These are phyloP conservation scores for Hymenoscyphus albidus DNA, from an alignment of 2,329 filamentous ascomycete species.

Conservation along the genomic window DNA sequence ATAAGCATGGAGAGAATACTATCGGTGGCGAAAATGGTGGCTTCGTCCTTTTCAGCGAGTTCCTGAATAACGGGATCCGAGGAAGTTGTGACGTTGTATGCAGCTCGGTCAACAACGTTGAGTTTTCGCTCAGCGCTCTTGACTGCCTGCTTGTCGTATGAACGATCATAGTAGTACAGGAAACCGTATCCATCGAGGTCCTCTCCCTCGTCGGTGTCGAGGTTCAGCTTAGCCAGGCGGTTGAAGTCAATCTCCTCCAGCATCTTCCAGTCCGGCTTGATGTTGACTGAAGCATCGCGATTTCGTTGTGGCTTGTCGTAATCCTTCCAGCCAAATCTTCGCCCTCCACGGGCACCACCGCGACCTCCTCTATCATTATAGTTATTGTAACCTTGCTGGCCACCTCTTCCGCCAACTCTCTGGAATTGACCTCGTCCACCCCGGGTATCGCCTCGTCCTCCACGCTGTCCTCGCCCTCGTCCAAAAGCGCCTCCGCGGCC, in stretches of 20 bases:
- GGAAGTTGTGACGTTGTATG: constrained; percentile 97
- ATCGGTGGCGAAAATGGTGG: constrained; percentile 94
- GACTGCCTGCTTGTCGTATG: constrained; percentile 88
- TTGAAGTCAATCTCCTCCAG: constrained; percentile 99
- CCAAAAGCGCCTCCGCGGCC: constrained; percentile 88
- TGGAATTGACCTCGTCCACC: constrained; percentile 60
- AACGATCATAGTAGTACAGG: constrained; percentile 96
- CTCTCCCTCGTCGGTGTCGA: constrained; percentile 91
- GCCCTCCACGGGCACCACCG: constrained; percentile 68
- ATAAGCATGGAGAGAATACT: constrained; percentile 98
- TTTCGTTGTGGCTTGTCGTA: constrained; percentile 97
- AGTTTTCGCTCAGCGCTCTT: constrained; percentile 86
- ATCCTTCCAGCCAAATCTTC: constrained; percentile 97
- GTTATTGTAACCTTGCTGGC: constrained; percentile 61
- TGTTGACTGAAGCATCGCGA: constrained; percentile 91
- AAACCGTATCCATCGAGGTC: constrained; percentile 95
- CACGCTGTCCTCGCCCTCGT: constrained; percentile 67
- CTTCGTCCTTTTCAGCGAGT: constrained; percentile 91
- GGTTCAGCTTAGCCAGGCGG: constrained; percentile 89
- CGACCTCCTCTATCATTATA: constrained; percentile 69
- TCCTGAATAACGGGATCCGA: constrained; percentile 96
- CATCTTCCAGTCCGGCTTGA: constrained; percentile 92
- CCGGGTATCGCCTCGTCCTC: constrained; percentile 70
- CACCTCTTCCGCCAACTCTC: constrained; percentile 66
- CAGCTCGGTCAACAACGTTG: constrained; percentile 83